A percentile compares a stretch with the other conserved stretches of the same genome.
Evolutionary conservation across 169 alveolate species (phyloP).

Genomic region (Plasmodium vivax): DNA sequence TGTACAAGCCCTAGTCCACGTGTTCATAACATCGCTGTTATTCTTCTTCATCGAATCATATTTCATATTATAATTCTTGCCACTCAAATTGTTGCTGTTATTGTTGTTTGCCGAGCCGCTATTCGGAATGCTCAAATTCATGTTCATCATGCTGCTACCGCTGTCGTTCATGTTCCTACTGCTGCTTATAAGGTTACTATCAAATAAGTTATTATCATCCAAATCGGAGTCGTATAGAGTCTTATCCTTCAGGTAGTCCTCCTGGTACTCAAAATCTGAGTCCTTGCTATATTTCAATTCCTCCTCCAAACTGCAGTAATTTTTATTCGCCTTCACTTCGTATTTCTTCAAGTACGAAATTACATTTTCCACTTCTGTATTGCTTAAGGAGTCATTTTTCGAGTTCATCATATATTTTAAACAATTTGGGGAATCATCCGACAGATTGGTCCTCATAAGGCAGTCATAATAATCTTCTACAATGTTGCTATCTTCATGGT

Average conservation of each 20-base stretch:
- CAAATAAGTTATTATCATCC: constrained; percentile 16
- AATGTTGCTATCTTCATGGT: constrained; percentile 15
- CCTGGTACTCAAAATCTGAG: constrained; percentile 52
- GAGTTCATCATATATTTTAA: constrained; percentile 45
- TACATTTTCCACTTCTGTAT: constrained; percentile 52
- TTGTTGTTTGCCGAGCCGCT: background rate
- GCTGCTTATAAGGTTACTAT: background rate
- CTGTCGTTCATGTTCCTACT: background rate
- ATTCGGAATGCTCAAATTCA: background rate
- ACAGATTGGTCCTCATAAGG: constrained; percentile 48
- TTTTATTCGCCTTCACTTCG: constrained; percentile 39
- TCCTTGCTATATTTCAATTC: constrained; percentile 10
- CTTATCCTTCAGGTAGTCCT: constrained; percentile 58
- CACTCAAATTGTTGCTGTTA: background rate
- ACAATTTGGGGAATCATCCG: constrained; percentile 34
- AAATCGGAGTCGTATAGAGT: constrained; percentile 56
- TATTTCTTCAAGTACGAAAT: constrained; percentile 48
- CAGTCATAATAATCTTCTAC: constrained; percentile 68
- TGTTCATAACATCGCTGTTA: constrained; percentile 30
- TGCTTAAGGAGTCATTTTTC: constrained; percentile 15
- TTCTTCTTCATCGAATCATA: constrained; percentile 29
- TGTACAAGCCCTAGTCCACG: constrained; percentile 43
- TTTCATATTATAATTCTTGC: constrained; percentile 5
- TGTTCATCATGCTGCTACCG: background rate
- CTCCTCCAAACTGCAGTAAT: constrained; percentile 11